Conservation (phyloP, 768 basidiomycete genomes). For the Leccinellum albellum region DNA sequence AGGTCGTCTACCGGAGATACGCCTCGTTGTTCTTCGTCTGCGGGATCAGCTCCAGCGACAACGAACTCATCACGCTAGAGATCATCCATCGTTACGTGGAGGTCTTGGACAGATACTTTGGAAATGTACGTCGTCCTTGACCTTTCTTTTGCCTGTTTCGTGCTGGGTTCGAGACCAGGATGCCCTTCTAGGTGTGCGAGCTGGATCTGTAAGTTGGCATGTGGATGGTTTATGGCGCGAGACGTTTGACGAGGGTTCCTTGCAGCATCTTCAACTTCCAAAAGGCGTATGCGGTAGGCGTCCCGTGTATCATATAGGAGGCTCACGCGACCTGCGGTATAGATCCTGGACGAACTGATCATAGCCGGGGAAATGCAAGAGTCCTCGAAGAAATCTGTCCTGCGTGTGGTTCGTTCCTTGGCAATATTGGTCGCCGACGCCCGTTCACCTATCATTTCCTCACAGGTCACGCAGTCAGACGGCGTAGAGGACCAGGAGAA, state of each 20-base stretch:
- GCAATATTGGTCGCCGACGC: conserved; percentile 6
- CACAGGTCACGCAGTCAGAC: conserved; percentile 81
- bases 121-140: conserved; percentile 35
- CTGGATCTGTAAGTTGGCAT: conserved; percentile 70
- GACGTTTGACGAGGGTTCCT: neutral
- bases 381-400: conserved; percentile 71
- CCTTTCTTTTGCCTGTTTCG: neutral
- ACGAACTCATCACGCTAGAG: conserved; percentile 89
- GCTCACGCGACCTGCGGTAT: neutral
- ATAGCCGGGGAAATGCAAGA: conserved; percentile 94
- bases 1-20: conserved; percentile 93
- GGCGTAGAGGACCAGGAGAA: conserved; percentile 82
- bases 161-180: neutral
- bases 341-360: conserved; percentile 91
- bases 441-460: neutral
- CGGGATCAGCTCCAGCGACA: conserved; percentile 79
- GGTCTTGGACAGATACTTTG: conserved; percentile 65
- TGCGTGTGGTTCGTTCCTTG: conserved; percentile 47
- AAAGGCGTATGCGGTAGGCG: conserved; percentile 79
- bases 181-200: conserved; percentile 66
- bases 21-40: conserved; percentile 95
- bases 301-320: neutral
- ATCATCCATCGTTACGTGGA: conserved; percentile 94
- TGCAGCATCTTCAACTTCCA: conserved; percentile 95
- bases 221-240: neutral